Evolutionary conservation across 2,329 filamentous ascomycete genomes (phyloP).

Genomic region (Rutstroemia sp.): DNA sequence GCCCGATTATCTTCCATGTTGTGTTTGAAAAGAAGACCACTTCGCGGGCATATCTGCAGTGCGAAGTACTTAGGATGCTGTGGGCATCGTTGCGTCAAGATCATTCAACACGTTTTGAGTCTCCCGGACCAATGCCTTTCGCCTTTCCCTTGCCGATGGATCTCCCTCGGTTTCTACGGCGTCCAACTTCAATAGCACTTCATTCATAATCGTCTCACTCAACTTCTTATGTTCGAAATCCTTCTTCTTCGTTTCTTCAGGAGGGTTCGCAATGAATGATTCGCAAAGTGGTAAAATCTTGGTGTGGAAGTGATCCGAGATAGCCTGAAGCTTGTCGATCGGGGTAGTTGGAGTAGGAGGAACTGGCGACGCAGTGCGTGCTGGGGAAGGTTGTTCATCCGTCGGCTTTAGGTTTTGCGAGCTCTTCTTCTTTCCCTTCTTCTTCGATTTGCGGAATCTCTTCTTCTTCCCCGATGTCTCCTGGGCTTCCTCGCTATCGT

Average conservation of each 20-base stretch:
- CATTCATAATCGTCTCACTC: conserved; percentile 68
- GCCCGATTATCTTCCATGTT: not conserved
- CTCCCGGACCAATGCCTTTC: conserved; percentile 67
- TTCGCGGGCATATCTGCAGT: not conserved
- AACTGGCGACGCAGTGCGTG: conserved; percentile 23
- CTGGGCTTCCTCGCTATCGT: conserved; percentile 35
- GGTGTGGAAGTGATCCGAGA: conserved; percentile 55
- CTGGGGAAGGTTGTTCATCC: conserved; percentile 25
- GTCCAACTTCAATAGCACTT: conserved; percentile 70
- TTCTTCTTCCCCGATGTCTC: conserved; percentile 27
- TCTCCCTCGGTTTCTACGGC: conserved; percentile 68
- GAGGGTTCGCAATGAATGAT: conserved; percentile 54
- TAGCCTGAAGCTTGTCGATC: conserved; percentile 58
- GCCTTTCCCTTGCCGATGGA: conserved; percentile 51
- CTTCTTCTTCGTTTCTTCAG: conserved; percentile 57
- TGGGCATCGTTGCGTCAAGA: conserved; percentile 41
- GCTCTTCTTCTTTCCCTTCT: conserved; percentile 31
- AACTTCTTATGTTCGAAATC: conserved; percentile 69
- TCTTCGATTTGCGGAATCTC: conserved; percentile 33
- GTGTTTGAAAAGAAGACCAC: not conserved
- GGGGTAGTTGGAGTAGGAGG: conserved; percentile 34
- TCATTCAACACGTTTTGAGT: conserved; percentile 60
- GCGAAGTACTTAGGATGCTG: not conserved
- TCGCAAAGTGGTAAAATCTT: conserved; percentile 59
- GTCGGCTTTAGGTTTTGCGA: conserved; percentile 23